Conservation (phyloP, 345 rosid species). For the Erysimum cheiranthoides region DNA sequence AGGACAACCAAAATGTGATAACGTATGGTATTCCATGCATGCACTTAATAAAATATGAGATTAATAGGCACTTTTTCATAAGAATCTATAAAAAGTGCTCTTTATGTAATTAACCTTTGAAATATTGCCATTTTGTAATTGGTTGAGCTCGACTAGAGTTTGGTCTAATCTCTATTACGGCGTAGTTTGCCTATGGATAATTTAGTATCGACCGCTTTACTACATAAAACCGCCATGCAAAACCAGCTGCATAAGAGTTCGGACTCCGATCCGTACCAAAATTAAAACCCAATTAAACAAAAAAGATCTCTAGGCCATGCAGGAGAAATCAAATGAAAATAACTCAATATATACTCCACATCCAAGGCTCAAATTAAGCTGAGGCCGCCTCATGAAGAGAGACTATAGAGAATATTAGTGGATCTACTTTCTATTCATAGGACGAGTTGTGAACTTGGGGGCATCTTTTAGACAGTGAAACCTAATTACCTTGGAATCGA, state of each 20-base stretch:
- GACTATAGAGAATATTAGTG: background rate
- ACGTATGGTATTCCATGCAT: background rate
- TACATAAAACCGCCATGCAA: constrained; percentile 3
- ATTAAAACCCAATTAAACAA: background rate
- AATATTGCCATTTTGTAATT: background rate
- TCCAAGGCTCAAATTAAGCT: constrained; percentile 12
- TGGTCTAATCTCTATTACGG: background rate
- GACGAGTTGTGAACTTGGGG: background rate
- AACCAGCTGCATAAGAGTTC: background rate
- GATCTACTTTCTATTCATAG: background rate
- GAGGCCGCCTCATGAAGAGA: constrained; percentile 19
- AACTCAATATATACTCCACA: background rate
- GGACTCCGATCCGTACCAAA: background rate
- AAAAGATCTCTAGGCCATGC: background rate
- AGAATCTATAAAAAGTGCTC: background rate
- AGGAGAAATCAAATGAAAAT: constrained; percentile 10
- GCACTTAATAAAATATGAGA: background rate
- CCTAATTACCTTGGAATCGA: constrained; percentile 45
- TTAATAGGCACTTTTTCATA: background rate
- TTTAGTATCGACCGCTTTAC: background rate
- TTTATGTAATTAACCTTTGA: background rate
- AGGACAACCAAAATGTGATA: background rate
- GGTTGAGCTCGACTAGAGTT: background rate
- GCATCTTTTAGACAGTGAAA: background rate
- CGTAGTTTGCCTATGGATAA: background rate